Base-by-base conservation (phyloP, 306 rosid genomes). In the Rubus parviflorus region DNA sequence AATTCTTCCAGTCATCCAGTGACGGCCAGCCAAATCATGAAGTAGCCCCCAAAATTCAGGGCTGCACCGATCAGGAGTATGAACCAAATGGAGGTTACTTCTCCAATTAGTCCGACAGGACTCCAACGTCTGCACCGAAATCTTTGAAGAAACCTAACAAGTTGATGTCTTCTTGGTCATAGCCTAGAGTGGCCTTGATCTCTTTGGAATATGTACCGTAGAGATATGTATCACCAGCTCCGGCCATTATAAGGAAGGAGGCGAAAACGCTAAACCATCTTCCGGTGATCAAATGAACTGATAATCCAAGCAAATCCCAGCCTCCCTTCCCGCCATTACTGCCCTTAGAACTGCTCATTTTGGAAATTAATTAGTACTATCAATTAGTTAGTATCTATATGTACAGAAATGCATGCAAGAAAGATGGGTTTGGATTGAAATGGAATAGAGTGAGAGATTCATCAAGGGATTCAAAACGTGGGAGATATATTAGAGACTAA, bases 231-330 rank as follows among this genome's bases (percentile, higher is more conserved):
- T 87, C 84, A 0, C 92, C 88, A 10, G 87, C 86, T 41, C 88
- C 92, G 54, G 87, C 79, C 92, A 88, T 82, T 63, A 88, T 82
- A 0, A 88, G 75, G 42, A 86, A 84, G 4, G 92, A 86, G 43
- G 90, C 88, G 38, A 84, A 84, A 7, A 88, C 81, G 43, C 79
- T 68, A 74, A 88, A 88, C 91, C 88, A 88, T 70, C 88, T 62
- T 0, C 89, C 89, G n/a, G 38, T 51, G 13, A 81, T 19, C 14
- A 88, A 47, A 16, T 79, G 87, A 14, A 15, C 13, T 58, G 54
- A 49, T 42, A 76, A 76, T 11, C 16, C 69, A 30, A 70, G 49
- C 37, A 19, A 4, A 2, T 45, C 40, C 1, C 48, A 2, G 15
- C 68, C 47, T n/a, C 2, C 12, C 25, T 23, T 61, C 40, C 61